Evolutionary conservation across 1,284 basidiomycete species (phyloP).

Genomic region (Ganoderma sinense): DNA sequence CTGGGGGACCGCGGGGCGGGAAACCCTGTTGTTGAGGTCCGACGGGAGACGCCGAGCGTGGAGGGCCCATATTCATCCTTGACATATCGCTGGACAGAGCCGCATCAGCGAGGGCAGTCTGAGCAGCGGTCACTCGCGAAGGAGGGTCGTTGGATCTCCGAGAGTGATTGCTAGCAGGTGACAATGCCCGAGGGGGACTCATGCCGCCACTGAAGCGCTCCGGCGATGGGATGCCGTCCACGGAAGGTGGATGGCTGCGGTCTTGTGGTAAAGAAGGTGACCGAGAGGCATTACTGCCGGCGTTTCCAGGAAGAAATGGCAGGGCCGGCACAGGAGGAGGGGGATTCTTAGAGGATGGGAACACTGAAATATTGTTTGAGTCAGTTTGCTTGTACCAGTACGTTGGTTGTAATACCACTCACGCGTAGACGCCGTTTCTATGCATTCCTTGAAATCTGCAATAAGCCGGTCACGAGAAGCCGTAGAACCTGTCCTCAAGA

Average conservation of each 20-base stretch:
- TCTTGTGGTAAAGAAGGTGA: slow-evolving; percentile 29
- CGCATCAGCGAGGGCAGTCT: slow-evolving; percentile 29
- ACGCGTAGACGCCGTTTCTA: slow-evolving; percentile 82
- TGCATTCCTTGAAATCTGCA: slow-evolving; percentile 84
- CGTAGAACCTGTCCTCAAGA: slow-evolving; percentile 70
- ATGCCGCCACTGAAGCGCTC: slow-evolving; percentile 30
- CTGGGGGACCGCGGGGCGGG: slow-evolving; percentile 34
- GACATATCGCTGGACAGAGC: slow-evolving; percentile 37
- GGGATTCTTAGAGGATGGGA: slow-evolving; percentile 57
- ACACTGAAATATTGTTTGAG: slow-evolving; percentile 48
- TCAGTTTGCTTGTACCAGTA: slow-evolving; percentile 13
- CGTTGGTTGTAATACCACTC: slow-evolving; percentile 41
- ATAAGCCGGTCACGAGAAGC: slow-evolving; percentile 74
- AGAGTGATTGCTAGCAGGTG: slow-evolving; percentile 30
- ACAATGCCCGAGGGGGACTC: slow-evolving; percentile 36
- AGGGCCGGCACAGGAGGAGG: slow-evolving; percentile 37
- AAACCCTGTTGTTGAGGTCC: slow-evolving; percentile 25
- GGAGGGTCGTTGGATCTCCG: slow-evolving; percentile 27
- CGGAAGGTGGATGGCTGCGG: slow-evolving; percentile 26
- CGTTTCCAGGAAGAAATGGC: slow-evolving; percentile 25
- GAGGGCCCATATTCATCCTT: slow-evolving; percentile 37
- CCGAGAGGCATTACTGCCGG: slow-evolving; percentile 31
- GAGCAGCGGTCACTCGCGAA: slow-evolving; percentile 33
- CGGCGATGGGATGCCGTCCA: slow-evolving; percentile 17
- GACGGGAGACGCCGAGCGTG: slow-evolving; percentile 32